phyloP scores from a whole-genome alignment of 192 early-diverging fungal species.

The Rhizophagus clarus region DNA sequence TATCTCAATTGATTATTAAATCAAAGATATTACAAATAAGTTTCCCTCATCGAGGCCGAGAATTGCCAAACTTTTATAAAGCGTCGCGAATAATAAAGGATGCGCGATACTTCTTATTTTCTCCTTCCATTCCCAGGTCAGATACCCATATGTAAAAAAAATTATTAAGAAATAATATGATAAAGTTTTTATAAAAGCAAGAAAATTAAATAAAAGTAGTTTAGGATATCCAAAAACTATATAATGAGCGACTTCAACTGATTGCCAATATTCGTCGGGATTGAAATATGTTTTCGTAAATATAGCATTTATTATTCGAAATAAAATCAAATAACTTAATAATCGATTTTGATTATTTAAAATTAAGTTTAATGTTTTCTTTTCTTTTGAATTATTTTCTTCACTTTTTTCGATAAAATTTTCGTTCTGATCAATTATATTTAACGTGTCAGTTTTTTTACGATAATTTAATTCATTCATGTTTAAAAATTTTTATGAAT shows the following conservation, averaged over 20 bases:
- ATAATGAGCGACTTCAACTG: conserved; percentile 86
- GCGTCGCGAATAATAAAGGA: conserved; percentile 80
- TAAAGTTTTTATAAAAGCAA: conserved; percentile 8
- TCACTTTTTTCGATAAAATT: not conserved
- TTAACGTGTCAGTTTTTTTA: not conserved
- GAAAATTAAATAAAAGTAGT: not conserved
- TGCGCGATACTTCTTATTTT: conserved; percentile 80
- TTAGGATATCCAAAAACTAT: conserved; percentile 79
- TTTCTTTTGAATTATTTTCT: not conserved
- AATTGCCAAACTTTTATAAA: conserved; percentile 66
- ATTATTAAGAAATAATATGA: conserved; percentile 29
- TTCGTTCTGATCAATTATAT: not conserved
- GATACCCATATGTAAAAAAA: conserved; percentile 65
- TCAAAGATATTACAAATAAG: conserved; percentile 64
- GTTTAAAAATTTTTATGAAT: not conserved
- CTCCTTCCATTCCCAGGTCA: conserved; percentile 92
- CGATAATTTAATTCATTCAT: not conserved
- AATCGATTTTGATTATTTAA: conserved; percentile 22
- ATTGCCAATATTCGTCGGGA: conserved; percentile 98
- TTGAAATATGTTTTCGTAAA: conserved; percentile 78
- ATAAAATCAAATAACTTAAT: conserved; percentile 48
- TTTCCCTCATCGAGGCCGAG: conserved; percentile 66
- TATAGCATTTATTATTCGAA: conserved; percentile 64
- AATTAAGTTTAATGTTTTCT: not conserved
- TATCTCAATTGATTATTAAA: not conserved